Percentiles rank a stretch among this genome's conserved stretches.
phyloP scores from a whole-genome alignment of 352 stramenopile genomes.

The Aphanomyces stellatus region DNA sequence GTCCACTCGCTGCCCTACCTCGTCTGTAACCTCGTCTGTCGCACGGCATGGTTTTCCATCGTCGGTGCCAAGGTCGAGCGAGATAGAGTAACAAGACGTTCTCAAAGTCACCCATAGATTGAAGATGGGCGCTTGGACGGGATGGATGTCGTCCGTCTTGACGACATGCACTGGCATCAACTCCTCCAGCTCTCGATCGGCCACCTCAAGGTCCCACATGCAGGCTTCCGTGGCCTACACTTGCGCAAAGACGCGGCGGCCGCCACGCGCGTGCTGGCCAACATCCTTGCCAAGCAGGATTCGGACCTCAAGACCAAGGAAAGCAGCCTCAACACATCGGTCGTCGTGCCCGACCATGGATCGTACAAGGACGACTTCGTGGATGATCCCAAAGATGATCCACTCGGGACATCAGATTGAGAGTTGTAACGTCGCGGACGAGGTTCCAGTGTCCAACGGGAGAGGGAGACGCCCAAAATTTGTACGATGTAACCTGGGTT shows the following conservation, averaged over 20 bases:
- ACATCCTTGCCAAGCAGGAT: neutral
- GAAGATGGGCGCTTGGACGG: neutral
- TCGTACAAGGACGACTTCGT: no score
- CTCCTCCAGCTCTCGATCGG: neutral
- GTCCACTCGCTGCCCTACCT: neutral
- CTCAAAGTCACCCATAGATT: neutral
- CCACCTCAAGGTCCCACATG: neutral
- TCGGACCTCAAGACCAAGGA: neutral
- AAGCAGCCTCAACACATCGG: neutral
- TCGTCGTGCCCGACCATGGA: neutral
- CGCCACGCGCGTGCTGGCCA: no score
- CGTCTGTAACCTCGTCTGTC: neutral
- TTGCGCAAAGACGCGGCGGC: neutral
- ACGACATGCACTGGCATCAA: neutral
- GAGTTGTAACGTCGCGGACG: no score
- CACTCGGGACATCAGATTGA: no score
- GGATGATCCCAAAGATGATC: neutral
- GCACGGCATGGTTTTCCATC: neutral
- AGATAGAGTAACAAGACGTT: neutral
- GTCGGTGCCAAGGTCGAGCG: neutral
- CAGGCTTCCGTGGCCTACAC: neutral
- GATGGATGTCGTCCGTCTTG: neutral
- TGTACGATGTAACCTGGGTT: no score
- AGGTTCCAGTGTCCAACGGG: no score
- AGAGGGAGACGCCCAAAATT: no score